Evolutionary conservation across 1,284 basidiomycete genomes (phyloP).

Genomic region (Rhodotorula sp.): DNA sequence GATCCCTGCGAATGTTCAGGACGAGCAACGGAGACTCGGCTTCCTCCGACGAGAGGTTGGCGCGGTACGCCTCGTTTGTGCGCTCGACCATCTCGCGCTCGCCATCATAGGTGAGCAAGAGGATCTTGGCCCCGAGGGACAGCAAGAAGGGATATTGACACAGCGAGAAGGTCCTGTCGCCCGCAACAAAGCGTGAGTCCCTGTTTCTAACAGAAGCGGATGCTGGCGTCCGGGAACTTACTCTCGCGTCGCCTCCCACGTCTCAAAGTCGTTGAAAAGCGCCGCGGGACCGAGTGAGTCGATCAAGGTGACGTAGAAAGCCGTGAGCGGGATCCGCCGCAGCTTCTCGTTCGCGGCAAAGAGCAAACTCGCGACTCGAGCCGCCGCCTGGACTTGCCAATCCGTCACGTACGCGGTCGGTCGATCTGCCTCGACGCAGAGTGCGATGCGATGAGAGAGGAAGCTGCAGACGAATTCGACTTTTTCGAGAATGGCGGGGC

Average conservation of each 20-base stretch:
- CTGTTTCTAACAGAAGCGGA: not conserved
- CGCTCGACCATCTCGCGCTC: slow-evolving; percentile 41
- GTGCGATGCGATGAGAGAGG: slow-evolving; percentile 7
- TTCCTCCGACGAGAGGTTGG: slow-evolving; percentile 24
- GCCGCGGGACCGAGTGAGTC: slow-evolving; percentile 36
- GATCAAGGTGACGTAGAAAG: slow-evolving; percentile 40
- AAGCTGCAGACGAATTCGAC: slow-evolving; percentile 25
- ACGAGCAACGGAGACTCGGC: slow-evolving; percentile 36
- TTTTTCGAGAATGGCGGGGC: slow-evolving; percentile 10
- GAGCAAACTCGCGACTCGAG: slow-evolving; percentile 24
- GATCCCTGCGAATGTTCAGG: slow-evolving; percentile 36
- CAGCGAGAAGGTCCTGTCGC: slow-evolving; percentile 29
- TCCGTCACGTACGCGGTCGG: slow-evolving; percentile 9
- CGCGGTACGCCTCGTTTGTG: slow-evolving; percentile 35
- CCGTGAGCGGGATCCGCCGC: slow-evolving; percentile 19
- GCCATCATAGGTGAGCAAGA: slow-evolving; percentile 41
- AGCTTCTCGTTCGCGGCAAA: slow-evolving; percentile 9
- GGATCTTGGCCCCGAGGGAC: slow-evolving; percentile 42
- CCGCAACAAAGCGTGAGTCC: not conserved
- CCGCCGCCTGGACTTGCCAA: slow-evolving; percentile 22
- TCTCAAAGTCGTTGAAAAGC: slow-evolving; percentile 29
- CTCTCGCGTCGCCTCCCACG: slow-evolving; percentile 25
- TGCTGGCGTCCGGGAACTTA: not conserved
- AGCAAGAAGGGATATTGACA: slow-evolving; percentile 45
- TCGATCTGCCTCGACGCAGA: not conserved